A percentile compares a stretch with the other conserved stretches of the same genome.
Conservation (phyloP, 108 stramenopile genomes). For the Skeletonema marinoi region DNA sequence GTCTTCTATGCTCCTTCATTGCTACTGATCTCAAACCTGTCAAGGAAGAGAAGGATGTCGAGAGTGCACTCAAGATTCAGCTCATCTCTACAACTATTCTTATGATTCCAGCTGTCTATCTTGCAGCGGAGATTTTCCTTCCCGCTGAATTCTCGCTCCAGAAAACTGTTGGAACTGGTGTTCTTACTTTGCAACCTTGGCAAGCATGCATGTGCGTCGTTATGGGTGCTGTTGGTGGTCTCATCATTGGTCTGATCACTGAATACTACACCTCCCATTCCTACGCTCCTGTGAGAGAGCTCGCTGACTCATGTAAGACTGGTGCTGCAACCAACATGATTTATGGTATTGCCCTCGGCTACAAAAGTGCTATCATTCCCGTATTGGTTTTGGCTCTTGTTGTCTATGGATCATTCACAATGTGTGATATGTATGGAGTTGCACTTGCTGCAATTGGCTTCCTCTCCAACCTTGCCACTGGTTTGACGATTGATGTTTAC, state of each 20-base stretch:
- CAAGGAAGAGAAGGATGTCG: conserved; percentile 85
- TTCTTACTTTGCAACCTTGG: conserved; percentile 63
- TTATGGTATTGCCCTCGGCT: conserved; percentile 97
- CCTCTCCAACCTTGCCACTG: conserved; percentile 97
- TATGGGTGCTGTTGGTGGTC: conserved; percentile 94
- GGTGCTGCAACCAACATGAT: conserved; percentile 99
- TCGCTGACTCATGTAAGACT: conserved; percentile 94
- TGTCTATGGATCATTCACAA: conserved; percentile 89
- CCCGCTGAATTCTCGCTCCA: conserved; percentile 73
- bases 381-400: conserved; percentile 93
- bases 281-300: conserved; percentile 92
- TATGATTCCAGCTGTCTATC: conserved; percentile 92
- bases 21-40: conserved; percentile 95
- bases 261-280: conserved; percentile 99
- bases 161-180: conserved; percentile 65
- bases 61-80: conserved; percentile 92
- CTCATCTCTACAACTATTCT: conserved; percentile 95
- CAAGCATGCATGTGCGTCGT: conserved; percentile 75
- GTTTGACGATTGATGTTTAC: conserved; percentile 98
- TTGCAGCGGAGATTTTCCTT: conserved; percentile 80
- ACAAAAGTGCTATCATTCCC: conserved; percentile 97
- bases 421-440: conserved; percentile 96
- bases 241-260: conserved; percentile 96
- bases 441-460: conserved; percentile 98
- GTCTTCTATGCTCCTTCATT: conserved; percentile 94